phyloP scores from a whole-genome alignment of 768 basidiomycete species.

The Pleurotus ostreatus region DNA sequence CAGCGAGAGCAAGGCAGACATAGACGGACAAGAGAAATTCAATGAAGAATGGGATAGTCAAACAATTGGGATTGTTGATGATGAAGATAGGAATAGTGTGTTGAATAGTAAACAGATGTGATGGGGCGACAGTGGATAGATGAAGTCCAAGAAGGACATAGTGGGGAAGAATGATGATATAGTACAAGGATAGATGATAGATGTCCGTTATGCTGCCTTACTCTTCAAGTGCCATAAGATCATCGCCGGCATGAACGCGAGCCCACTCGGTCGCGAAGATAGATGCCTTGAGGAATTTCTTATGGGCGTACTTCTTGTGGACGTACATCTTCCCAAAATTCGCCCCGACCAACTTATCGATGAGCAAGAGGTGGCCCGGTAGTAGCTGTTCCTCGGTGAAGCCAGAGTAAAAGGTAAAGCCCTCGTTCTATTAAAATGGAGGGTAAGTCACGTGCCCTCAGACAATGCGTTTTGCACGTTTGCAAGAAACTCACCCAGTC shows the following conservation, averaged over 20 bases:
- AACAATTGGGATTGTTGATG: constrained; percentile 4
- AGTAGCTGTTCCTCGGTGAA: constrained; percentile 86
- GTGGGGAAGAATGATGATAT: neutral
- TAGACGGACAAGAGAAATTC: constrained; percentile 8
- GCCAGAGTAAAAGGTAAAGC: constrained; percentile 90
- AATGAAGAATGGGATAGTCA: neutral
- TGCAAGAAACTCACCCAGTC: constrained; percentile 77
- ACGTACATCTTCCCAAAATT: constrained; percentile 84
- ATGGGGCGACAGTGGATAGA: constrained; percentile 2
- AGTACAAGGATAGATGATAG: constrained; percentile 2
- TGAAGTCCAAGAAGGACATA: constrained; percentile 6
- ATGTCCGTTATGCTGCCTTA: constrained; percentile 18
- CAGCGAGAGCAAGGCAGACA: constrained; percentile 10
- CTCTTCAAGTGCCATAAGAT: constrained; percentile 44
- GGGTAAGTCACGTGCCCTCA: constrained; percentile 34
- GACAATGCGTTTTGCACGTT: constrained; percentile 9
- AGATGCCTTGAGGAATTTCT: constrained; percentile 95
- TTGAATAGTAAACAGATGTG: constrained; percentile 5
- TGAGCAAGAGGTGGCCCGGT: constrained; percentile 74
- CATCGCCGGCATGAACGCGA: constrained; percentile 40
- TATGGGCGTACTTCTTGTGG: constrained; percentile 94
- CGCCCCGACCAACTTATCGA: constrained; percentile 77
- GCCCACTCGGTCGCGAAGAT: constrained; percentile 77
- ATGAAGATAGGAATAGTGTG: constrained; percentile 2
- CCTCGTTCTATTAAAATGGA: constrained; percentile 61